Conservation (phyloP, 2,329 filamentous ascomycete genomes). For the Botrytis tulipae region DNA sequence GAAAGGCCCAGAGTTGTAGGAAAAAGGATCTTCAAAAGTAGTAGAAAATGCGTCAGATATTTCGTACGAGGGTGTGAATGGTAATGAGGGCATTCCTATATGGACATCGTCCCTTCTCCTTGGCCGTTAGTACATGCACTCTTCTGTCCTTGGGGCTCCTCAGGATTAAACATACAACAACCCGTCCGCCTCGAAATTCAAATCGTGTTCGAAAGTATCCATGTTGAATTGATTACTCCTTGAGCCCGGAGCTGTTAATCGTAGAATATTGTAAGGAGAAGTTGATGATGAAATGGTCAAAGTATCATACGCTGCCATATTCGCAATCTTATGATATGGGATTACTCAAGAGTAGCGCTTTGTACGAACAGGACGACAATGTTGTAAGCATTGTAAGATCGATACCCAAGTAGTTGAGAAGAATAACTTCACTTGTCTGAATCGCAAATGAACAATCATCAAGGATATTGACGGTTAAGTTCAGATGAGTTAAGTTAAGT, state of each 20-base stretch:
- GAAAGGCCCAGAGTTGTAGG: conserved; percentile 48
- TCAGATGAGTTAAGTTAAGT: background rate
- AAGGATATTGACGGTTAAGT: background rate
- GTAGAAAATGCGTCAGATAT: conserved; percentile 58
- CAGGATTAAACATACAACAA: conserved; percentile 32
- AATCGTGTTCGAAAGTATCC: conserved; percentile 36
- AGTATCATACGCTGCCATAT: conserved; percentile 28
- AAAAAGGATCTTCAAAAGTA: conserved; percentile 66
- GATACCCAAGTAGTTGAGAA: background rate
- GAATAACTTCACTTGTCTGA: conserved; percentile 15
- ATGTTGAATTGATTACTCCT: conserved; percentile 27
- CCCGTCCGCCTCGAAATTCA: conserved; percentile 34
- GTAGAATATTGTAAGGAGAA: conserved; percentile 33
- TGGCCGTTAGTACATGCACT: conserved; percentile 9
- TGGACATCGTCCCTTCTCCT: conserved; percentile 18
- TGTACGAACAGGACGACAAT: background rate
- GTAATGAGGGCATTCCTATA: conserved; percentile 42
- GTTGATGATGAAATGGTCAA: conserved; percentile 18
- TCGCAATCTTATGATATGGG: conserved; percentile 19
- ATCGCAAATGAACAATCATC: background rate
- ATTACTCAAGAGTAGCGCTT: conserved; percentile 1
- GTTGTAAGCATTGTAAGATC: conserved; percentile 17
- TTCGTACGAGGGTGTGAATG: conserved; percentile 60
- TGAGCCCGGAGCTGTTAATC: conserved; percentile 29
- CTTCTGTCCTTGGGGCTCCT: background rate